Percentiles rank a stretch among this genome's conserved stretches.
These are phyloP conservation scores for Lindgomyces ingoldianus DNA, from an alignment of 495 filamentous ascomycete genomes.

Conservation along the genomic window DNA sequence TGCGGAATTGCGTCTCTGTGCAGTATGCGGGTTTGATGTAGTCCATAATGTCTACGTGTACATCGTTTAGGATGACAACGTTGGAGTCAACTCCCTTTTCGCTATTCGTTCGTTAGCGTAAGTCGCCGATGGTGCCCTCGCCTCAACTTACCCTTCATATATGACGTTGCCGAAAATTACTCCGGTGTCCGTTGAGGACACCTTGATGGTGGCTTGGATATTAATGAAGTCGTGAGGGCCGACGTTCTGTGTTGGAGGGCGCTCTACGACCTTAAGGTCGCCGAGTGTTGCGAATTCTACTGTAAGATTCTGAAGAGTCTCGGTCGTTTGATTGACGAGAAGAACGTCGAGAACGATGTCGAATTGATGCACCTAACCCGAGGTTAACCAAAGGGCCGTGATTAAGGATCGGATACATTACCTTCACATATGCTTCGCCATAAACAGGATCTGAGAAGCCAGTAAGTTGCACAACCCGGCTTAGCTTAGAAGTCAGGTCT, in stretches of 20 bases:
- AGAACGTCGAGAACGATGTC: conserved; percentile 98
- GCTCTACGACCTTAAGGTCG: conserved; percentile 96
- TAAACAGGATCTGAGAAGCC: conserved; percentile 99
- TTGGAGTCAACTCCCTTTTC: conserved; percentile 93
- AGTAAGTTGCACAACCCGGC: conserved; percentile 93
- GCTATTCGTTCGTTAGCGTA: conserved; percentile 2
- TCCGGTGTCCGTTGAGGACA: conserved; percentile 96
- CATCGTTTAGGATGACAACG: conserved; percentile 97
- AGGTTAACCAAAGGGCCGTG: background rate
- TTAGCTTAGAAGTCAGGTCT: conserved; percentile 88
- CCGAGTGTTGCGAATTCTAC: conserved; percentile 98
- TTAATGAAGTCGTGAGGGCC: conserved; percentile 95
- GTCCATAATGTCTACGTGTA: conserved; percentile 99
- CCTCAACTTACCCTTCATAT: conserved; percentile 68
- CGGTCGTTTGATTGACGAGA: conserved; percentile 94
- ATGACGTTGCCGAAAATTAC: conserved; percentile 99
- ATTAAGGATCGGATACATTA: background rate
- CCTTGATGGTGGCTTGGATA: conserved; percentile 98
- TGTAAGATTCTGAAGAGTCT: conserved; percentile 94
- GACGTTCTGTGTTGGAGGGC: conserved; percentile 92
- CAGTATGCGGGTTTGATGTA: conserved; percentile 98
- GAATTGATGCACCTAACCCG: conserved; percentile 78
- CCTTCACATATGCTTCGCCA: conserved; percentile 93
- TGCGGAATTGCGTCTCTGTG: conserved; percentile 97
- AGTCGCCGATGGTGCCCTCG: background rate